phyloP scores from a whole-genome alignment of 2,329 filamentous ascomycete species.

The Ilyonectria destructans region DNA sequence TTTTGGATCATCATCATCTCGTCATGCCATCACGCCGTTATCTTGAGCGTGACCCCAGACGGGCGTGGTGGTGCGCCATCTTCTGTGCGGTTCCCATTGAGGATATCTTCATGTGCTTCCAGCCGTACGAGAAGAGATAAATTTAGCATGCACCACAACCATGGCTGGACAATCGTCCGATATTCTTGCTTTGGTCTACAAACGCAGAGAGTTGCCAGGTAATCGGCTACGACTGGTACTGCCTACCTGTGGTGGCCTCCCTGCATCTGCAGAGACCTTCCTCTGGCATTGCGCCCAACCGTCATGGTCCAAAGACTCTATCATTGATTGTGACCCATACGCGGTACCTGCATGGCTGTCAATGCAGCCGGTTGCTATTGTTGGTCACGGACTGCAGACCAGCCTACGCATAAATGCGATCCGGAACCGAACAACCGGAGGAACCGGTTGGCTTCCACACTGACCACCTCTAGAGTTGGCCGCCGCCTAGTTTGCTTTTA shows the following conservation, averaged over 20 bases:
- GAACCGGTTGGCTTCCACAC: slow-evolving; percentile 1
- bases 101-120: no score
- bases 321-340: neutral
- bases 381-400: neutral
- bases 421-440: neutral
- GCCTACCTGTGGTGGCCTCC: neutral
- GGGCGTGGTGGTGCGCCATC: no score
- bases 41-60: no score
- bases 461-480: neutral
- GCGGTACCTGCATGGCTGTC: slow-evolving; percentile 1
- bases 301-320: neutral
- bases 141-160: no score
- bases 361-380: slow-evolving; percentile 5
- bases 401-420: slow-evolving; percentile 2
- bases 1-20: no score
- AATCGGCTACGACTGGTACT: neutral
- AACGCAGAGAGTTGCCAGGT: neutral
- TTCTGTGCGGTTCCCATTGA: no score
- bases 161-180: no score
- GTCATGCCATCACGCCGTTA: no score
- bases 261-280: neutral
- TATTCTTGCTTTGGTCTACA: no score
- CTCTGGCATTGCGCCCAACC: neutral
- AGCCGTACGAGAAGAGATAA: no score
- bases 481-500: no score